Evolutionary conservation across 2,329 filamentous ascomycete species (phyloP), one percentile per base, ranked within the genome.

Genomic region (Pseudocercospora fijiensis): DNA sequence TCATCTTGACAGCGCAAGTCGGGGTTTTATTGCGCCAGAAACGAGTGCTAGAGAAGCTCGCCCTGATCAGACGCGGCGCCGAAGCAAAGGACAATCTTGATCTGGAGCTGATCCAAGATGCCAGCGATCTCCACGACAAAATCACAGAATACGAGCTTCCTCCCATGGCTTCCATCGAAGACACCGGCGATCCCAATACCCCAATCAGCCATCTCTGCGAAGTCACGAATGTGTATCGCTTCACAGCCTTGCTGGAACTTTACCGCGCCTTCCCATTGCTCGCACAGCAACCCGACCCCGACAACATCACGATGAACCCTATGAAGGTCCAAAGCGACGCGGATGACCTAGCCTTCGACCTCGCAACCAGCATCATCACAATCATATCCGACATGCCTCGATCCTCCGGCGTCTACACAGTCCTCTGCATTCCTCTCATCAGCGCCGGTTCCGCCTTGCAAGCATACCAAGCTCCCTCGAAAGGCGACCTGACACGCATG

Each of bases 151-250:
- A 62, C 26, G 20, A 20, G 16, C 41, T 60, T 4, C 63, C 63
- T 0, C 16, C 51, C 6, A n/a, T 13, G 1, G 59, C 62, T 4
- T 11, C 13, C 3, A 58, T 67, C 43, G 58, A 65, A 37, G 59
- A 66, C 24, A 67, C 63, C 5, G 62, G 56, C 11, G 66, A 67
- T 52, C 18, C 16, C 1, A 64, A 58, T n/a, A 65, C 63, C 1
- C 66, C 63, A 3, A 11, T 64, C 2, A 33, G 59, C 18, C 63
- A 67, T 41, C 61, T 67, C 7, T 47, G 52, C 43, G 64, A 61
- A 26, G 60, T 67, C 13, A 63, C 61, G 9, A 65, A 57, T 11
- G 33, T 65, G 1, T 63, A 65, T 45, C 58, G 63, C 20, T 60
- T 60, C 33, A 58, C 61, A 7, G 59, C 59, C 16, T 45, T 67